These are phyloP conservation scores for Macrophomina tecta DNA, from an alignment of 2,329 filamentous ascomycete species.

Conservation along the genomic window DNA sequence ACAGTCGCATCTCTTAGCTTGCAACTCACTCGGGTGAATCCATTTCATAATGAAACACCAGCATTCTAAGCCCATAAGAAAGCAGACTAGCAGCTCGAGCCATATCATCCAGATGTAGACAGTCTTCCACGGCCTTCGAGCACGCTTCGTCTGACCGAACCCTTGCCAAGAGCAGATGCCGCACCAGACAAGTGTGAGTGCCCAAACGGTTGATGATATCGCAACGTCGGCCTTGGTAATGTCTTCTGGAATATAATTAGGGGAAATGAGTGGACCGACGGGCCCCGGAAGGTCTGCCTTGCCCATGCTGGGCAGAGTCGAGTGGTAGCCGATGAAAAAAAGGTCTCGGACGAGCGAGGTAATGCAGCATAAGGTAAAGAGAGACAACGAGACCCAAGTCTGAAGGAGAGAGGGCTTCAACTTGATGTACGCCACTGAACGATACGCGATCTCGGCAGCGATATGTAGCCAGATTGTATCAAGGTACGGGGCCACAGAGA, in stretches of 20 bases:
- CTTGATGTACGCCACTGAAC: too few species aligned
- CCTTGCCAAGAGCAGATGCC: slow-evolving; percentile 43
- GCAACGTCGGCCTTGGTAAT: slow-evolving; percentile 41
- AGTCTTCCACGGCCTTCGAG: slow-evolving; percentile 42
- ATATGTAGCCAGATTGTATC: too few species aligned
- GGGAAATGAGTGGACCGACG: slow-evolving; percentile 35
- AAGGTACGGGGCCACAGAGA: too few species aligned
- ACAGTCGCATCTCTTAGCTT: not conserved
- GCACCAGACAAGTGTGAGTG: slow-evolving; percentile 37
- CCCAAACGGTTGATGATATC: slow-evolving; percentile 40
- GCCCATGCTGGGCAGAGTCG: not conserved
- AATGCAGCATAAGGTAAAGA: too few species aligned
- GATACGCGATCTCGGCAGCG: too few species aligned
- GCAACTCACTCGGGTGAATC: slow-evolving; percentile 41
- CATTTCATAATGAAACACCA: slow-evolving; percentile 43
- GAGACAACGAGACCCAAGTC: too few species aligned
- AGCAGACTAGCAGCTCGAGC: slow-evolving; percentile 52
- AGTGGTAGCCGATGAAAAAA: too few species aligned
- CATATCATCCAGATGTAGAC: slow-evolving; percentile 58
- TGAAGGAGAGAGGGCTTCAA: too few species aligned
- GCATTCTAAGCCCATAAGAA: slow-evolving; percentile 51
- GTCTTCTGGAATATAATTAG: slow-evolving; percentile 34
- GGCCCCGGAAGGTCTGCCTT: not conserved
- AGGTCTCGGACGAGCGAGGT: too few species aligned
- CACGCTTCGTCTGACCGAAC: slow-evolving; percentile 37